Conservation (phyloP, 2,329 filamentous ascomycete genomes). For the Onygena corvina region DNA sequence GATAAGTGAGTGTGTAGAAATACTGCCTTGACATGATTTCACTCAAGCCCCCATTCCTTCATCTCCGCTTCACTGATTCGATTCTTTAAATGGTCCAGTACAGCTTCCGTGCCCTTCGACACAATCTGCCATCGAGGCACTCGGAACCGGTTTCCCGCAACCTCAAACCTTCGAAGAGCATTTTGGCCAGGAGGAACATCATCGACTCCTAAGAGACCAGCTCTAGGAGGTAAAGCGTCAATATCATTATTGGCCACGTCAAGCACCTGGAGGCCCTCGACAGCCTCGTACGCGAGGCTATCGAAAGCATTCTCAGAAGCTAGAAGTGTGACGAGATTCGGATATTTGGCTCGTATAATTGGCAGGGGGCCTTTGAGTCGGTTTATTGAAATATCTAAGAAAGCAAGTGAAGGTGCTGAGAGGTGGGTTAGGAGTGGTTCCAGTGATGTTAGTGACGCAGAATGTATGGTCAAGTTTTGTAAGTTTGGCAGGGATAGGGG, state of each 20-base stretch:
- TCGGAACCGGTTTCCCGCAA: constrained; percentile 74
- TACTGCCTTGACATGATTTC: no score
- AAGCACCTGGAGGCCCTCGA: constrained; percentile 62
- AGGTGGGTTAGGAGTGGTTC: constrained; percentile 54
- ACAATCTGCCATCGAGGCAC: constrained; percentile 76
- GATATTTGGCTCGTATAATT: constrained; percentile 53
- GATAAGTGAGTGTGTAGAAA: neutral
- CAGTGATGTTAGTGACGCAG: constrained; percentile 61
- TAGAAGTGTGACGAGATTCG: constrained; percentile 56
- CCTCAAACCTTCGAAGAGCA: constrained; percentile 56
- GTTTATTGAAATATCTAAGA: constrained; percentile 72
- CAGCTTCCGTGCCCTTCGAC: constrained; percentile 75
- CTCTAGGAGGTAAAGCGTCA: constrained; percentile 61
- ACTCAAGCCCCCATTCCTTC: constrained; percentile 22
- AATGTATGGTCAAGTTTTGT: constrained; percentile 62
- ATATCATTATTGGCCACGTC: constrained; percentile 82
- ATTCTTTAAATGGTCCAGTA: constrained; percentile 67
- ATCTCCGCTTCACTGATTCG: constrained; percentile 49
- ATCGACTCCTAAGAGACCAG: constrained; percentile 62
- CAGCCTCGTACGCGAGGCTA: constrained; percentile 58
- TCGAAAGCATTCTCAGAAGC: constrained; percentile 68
- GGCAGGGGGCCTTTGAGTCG: constrained; percentile 60
- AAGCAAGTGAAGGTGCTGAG: constrained; percentile 60
- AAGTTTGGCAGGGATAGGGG: constrained; percentile 59
- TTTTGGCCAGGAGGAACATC: constrained; percentile 29